Conservation (phyloP, 495 filamentous ascomycete genomes). For the Immersiella caudata region DNA sequence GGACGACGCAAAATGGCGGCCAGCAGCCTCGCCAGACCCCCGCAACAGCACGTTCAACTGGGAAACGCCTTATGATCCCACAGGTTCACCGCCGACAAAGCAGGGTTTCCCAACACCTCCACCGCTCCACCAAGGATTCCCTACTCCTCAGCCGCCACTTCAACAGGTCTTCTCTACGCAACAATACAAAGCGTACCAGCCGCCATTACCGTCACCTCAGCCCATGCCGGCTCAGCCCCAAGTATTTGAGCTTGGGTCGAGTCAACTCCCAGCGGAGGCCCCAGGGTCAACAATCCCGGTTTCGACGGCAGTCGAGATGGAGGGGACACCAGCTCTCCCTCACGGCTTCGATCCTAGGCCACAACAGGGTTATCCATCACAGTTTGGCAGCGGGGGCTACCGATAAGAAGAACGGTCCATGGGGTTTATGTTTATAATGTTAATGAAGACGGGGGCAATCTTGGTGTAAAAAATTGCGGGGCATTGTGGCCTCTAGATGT, state of each 20-base stretch:
- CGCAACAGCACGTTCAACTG: slow-evolving; percentile 35
- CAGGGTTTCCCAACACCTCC: background rate
- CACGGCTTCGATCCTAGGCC: background rate
- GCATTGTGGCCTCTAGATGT: background rate
- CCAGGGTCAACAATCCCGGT: slow-evolving; percentile 11
- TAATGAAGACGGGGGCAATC: background rate
- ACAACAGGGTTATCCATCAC: background rate
- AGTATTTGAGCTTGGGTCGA: slow-evolving; percentile 22
- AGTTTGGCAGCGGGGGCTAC: background rate
- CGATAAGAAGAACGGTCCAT: background rate
- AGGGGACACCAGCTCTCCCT: slow-evolving; percentile 10
- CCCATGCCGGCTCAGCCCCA: slow-evolving; percentile 4
- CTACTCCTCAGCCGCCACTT: slow-evolving; percentile 1
- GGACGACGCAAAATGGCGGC: slow-evolving; percentile 27
- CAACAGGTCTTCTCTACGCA: background rate
- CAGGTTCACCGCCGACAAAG: background rate
- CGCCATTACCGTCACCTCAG: background rate
- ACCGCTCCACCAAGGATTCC: background rate
- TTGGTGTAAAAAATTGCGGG: background rate
- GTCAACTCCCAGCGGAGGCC: slow-evolving; percentile 5
- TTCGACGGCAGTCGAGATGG: slow-evolving; percentile 18
- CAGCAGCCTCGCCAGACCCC: slow-evolving; percentile 14
- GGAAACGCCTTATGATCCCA: slow-evolving; percentile 37
- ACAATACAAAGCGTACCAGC: background rate
- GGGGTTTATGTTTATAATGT: background rate